Conservation (phyloP, 106 monocot genomes). For the Dendrobium officinale region DNA sequence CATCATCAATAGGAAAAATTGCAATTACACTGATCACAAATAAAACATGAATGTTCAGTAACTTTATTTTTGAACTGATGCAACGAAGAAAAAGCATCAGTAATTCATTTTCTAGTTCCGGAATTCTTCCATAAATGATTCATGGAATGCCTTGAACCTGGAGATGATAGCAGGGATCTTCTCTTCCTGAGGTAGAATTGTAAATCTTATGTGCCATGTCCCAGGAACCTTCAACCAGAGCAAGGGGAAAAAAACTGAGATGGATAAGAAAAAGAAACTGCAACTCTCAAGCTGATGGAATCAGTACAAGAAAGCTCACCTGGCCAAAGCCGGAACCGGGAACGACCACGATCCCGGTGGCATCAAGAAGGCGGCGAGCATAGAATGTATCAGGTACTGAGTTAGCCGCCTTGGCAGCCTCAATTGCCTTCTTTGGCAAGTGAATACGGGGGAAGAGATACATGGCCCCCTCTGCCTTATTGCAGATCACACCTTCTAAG, state of each 20-base stretch:
- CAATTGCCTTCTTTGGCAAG: constrained; percentile 71
- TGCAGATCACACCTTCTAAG: constrained; percentile 85
- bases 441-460: constrained; percentile 82
- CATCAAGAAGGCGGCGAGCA: constrained; percentile 56
- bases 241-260: neutral
- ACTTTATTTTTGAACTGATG: neutral
- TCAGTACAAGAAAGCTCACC: constrained; percentile 25
- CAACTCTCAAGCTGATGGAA: neutral
- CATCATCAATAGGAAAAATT: neutral
- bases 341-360: constrained; percentile 89
- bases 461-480: constrained; percentile 96
- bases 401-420: constrained; percentile 61
- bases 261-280: too few species aligned
- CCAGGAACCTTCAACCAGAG: constrained; percentile 60
- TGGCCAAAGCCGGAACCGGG: constrained; percentile 94
- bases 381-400: constrained; percentile 74
- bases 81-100: neutral
- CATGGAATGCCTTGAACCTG: constrained; percentile 76
- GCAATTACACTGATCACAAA: neutral
- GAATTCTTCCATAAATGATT: constrained; percentile 66
- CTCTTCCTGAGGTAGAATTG: constrained; percentile 94
- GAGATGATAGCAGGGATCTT: constrained; percentile 90
- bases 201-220: constrained; percentile 96
- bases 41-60: neutral
- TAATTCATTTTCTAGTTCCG: constrained; percentile 27